Conservation (phyloP, 345 rosid species). For the Camelina hispida region DNA sequence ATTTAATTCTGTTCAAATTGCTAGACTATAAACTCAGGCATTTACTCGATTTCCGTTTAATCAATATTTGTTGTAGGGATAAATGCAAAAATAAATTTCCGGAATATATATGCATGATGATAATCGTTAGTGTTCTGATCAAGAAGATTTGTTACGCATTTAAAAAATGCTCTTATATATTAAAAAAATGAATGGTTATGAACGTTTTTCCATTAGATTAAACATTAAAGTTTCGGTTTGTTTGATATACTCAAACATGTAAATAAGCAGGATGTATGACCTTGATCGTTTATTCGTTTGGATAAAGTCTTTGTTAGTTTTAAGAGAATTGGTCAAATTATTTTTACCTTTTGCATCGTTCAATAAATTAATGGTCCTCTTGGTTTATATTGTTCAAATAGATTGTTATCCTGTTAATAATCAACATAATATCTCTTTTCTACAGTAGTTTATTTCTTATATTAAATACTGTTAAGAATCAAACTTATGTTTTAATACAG, state of each 20-base stretch:
- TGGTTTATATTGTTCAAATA: not conserved
- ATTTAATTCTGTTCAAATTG: not conserved
- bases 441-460: too few species aligned
- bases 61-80: not conserved
- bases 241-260: not conserved
- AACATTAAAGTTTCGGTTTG: not conserved
- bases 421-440: too few species aligned
- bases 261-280: not conserved
- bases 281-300: not conserved
- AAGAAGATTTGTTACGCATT: not conserved
- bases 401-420: not conserved
- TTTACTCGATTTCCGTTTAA: not conserved
- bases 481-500: too few species aligned
- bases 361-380: not conserved
- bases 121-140: not conserved
- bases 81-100: not conserved
- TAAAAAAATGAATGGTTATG: not conserved
- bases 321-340: not conserved
- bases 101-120: too few species aligned
- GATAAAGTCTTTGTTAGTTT: not conserved
- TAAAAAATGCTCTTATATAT: not conserved
- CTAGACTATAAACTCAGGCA: slow-evolving; percentile 1
- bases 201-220: not conserved
- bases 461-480: too few species aligned
- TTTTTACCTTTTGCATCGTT: not conserved